Evolutionary conservation across 176 grass and related monocot genomes (phyloP), one percentile per base, ranked within the genome.

Genomic region (Rhipidocladum racemiflorum): DNA sequence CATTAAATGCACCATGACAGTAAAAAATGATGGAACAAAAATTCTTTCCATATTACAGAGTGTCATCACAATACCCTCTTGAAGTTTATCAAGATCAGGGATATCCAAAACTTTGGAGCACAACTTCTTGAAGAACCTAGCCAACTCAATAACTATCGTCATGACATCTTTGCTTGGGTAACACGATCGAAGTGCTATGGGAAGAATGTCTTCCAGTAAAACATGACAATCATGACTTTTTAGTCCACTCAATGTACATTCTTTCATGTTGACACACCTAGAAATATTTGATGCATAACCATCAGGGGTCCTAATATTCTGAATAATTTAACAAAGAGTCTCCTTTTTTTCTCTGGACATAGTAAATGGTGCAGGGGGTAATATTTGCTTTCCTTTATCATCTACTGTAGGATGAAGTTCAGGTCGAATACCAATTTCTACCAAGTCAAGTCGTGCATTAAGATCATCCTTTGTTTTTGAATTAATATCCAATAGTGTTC

Each of bases 1-100:
- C 68, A 70, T 8, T 21, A 89, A 82, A 75, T 85, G 76, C 1
- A 85, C 46, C 55, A 75, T 81, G 7, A 89, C 48, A 74, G 29
- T 50, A 39, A 89, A 89, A 72, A 85, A 76, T 2, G 64, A 50
- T 18, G 81, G 67, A 56, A 60, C 42, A 68, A 81, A 82, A 44
- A 75, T 46, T 87, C 14, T 74, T 23, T 82, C 71, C 40, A 82
- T 46, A 73, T 86, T 14, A 61, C 85, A 87, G 7, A 75, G 27
- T 28, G 76, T 83, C 15, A 77, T 32, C 25, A 51, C 74, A 79
- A 87, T 72, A 17, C 54, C 5, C 64, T 66, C 29, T 68, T 82
- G 56, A 18, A 87, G 16, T 69, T 81, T 15, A 7, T 80, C 10
- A 39, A 81, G 66, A 6, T 87, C 64, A 23, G 9, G 8, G 0